Percentiles rank a stretch among this genome's conserved stretches.
phyloP scores from a whole-genome alignment of 2,329 filamentous ascomycete species.

The Rutstroemia sp. region DNA sequence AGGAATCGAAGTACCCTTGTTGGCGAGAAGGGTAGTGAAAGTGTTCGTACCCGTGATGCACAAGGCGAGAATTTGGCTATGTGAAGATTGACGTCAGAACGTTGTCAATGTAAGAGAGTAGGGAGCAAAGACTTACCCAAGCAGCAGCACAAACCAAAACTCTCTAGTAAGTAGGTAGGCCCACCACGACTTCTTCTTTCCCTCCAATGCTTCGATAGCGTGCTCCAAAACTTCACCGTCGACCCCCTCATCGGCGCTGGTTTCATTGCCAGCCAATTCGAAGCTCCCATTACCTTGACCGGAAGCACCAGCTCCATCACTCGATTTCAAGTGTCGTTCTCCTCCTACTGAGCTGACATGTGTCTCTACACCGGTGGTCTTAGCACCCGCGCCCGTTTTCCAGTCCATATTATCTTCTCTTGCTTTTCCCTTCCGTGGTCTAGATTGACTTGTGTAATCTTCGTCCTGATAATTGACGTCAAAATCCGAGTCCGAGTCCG shows the following conservation, averaged over 20 bases:
- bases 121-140: slow-evolving; percentile 49
- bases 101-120: slow-evolving; percentile 8
- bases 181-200: slow-evolving; percentile 50
- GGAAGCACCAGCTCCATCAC: slow-evolving; percentile 18
- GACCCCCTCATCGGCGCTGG: slow-evolving; percentile 8
- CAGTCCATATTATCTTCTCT: slow-evolving; percentile 5
- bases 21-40: slow-evolving; percentile 67
- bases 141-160: slow-evolving; percentile 75
- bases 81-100: neutral
- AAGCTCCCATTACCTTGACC: slow-evolving; percentile 9
- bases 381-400: slow-evolving; percentile 2
- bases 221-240: slow-evolving; percentile 22
- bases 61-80: slow-evolving; percentile 70
- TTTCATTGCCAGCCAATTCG: slow-evolving; percentile 10
- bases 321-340: slow-evolving; percentile 18
- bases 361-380: slow-evolving; percentile 17
- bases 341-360: slow-evolving; percentile 5
- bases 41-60: slow-evolving; percentile 93
- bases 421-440: slow-evolving; percentile 9
- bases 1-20: slow-evolving; percentile 69
- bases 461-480: slow-evolving; percentile 1
- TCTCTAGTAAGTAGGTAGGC: slow-evolving; percentile 76
- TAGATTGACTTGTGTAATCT: neutral
- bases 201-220: slow-evolving; percentile 49
- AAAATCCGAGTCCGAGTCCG: slow-evolving; percentile 7